Evolutionary conservation across 352 stramenopile species (phyloP), one percentile per base, ranked within the genome.

Genomic region (Globisporangium heterothallicum): DNA sequence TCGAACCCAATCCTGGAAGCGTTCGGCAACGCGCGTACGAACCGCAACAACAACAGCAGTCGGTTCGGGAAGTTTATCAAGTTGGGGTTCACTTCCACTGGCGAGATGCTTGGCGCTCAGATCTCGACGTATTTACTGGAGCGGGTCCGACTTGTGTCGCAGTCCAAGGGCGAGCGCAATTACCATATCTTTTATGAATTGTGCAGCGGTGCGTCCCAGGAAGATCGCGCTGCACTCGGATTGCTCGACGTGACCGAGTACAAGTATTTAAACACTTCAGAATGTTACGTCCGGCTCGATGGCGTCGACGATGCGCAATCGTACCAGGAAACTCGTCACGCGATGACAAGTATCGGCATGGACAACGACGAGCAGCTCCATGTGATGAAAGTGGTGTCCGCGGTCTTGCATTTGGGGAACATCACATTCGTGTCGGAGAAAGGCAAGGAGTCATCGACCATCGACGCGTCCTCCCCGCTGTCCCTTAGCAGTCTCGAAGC

Each of bases 171-270:
- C 6, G 96, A 99, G 61, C 87, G 96, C 26, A 98, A 97, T 53
- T 99, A 98, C 67, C 96, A 99, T 61, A 96, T 98, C 52, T 99
- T 99, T 56, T 99, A 99, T 63, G 94, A 99, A 65, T 74, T 98
- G 55, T 76, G 84, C 59, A 64, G 70, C n/a, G 92, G 92, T 13
- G 82, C 78, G 2, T 88, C 70, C 2, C 64, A 48, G 16, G 57
- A 66, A 13, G 77, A 93, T 26, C 76, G 78, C 10, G 44, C 76
- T 18, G 56, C 71, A 43, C 59, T 92, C 29, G 49, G 51, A 12
- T 56, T 93, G 19, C 55, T 59, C 13, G 66, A 78, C 12, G 49
- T 91, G 35, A 49, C 65, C 3, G 51, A 75, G 49, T 96, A 93
- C 63, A 67, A 71, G 60, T 96, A 94, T 72, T 74, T 96, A 68